phyloP scores from a whole-genome alignment of 2,329 filamentous ascomycete species.

The Cladosporium sphaerospermum region DNA sequence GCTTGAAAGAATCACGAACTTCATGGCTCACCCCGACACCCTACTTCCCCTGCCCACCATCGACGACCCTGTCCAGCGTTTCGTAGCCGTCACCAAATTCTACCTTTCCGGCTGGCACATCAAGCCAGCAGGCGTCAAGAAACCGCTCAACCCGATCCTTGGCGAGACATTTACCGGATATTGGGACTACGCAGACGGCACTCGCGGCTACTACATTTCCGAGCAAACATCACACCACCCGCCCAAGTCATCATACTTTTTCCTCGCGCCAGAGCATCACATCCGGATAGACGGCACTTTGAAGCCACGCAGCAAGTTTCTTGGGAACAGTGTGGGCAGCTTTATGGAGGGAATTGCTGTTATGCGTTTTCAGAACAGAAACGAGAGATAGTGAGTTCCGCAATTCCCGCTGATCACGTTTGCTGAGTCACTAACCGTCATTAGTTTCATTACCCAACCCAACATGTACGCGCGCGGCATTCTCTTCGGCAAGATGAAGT shows the following conservation, averaged over 20 bases:
- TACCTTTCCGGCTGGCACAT: constrained; percentile 99
- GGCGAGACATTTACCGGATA: constrained; percentile 93
- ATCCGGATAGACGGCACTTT: constrained; percentile 94
- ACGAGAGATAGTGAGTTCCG: constrained; percentile 76
- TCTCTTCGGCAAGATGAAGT: constrained; percentile 98
- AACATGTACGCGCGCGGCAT: constrained; percentile 99
- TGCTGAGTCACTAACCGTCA: constrained; percentile 14
- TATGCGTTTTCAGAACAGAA: constrained; percentile 72
- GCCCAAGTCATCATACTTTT: constrained; percentile 98
- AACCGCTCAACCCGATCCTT: constrained; percentile 91
- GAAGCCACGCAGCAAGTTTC: constrained; percentile 88
- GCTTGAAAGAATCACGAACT: constrained; percentile 98
- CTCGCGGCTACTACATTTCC: constrained; percentile 87
- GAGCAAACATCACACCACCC: constrained; percentile 98
- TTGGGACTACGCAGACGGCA: constrained; percentile 77
- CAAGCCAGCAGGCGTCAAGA: constrained; percentile 95
- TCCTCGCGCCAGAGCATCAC: constrained; percentile 88
- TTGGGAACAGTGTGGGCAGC: constrained; percentile 95
- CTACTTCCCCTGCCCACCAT: constrained; percentile 81
- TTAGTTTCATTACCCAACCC: constrained; percentile 83
- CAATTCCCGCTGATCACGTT: too few species aligned
- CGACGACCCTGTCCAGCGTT: constrained; percentile 82
- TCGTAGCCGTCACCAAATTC: constrained; percentile 94
- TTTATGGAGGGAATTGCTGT: constrained; percentile 97
- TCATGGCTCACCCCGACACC: constrained; percentile 98